Evolutionary conservation across 2,329 filamentous ascomycete species (phyloP).

Genomic region (Emmonsiellopsis sp.): DNA sequence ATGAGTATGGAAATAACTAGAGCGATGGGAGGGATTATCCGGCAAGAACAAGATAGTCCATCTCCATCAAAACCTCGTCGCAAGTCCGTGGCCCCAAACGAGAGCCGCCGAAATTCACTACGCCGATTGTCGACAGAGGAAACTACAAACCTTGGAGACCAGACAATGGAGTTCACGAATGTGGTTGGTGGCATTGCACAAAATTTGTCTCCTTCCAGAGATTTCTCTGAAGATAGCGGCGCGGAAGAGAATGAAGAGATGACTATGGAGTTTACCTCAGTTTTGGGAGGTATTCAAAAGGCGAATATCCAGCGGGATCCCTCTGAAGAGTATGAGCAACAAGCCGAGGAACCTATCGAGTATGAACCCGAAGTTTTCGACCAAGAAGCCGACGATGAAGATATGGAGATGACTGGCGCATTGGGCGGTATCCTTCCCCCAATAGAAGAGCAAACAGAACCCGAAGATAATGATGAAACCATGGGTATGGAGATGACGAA

Average conservation of each 20-base stretch:
- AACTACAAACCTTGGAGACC: constrained; percentile 38
- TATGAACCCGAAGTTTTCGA: constrained; percentile 7
- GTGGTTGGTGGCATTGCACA: constrained; percentile 32
- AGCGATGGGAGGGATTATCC: constrained; percentile 69
- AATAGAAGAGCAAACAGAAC: constrained; percentile 30
- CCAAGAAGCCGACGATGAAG: constrained; percentile 19
- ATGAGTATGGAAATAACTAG: constrained; percentile 93
- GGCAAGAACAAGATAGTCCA: constrained; percentile 15
- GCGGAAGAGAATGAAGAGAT: constrained; percentile 34
- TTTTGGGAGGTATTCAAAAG: constrained; percentile 32
- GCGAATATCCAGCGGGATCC: constrained; percentile 2
- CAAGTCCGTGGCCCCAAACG: constrained; percentile 21
- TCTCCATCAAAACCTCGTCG: constrained; percentile 16
- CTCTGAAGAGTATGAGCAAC: constrained; percentile 9
- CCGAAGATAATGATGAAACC: constrained; percentile 33
- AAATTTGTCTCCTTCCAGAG: constrained; percentile 15
- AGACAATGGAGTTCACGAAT: constrained; percentile 40
- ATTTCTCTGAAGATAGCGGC: constrained; percentile 20
- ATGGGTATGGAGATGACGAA: constrained; percentile 61
- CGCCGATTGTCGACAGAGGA: constrained; percentile 33
- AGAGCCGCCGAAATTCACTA: constrained; percentile 24
- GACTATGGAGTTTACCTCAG: constrained; percentile 40
- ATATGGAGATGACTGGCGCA: constrained; percentile 54
- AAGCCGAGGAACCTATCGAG: constrained; percentile 9
- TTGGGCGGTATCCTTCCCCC: constrained; percentile 35